Percentiles rank a stretch among this genome's conserved stretches.
These are phyloP conservation scores for Coccomyxa subellipsoidea DNA, from an alignment of 163 green algal genomes.

Conservation along the genomic window DNA sequence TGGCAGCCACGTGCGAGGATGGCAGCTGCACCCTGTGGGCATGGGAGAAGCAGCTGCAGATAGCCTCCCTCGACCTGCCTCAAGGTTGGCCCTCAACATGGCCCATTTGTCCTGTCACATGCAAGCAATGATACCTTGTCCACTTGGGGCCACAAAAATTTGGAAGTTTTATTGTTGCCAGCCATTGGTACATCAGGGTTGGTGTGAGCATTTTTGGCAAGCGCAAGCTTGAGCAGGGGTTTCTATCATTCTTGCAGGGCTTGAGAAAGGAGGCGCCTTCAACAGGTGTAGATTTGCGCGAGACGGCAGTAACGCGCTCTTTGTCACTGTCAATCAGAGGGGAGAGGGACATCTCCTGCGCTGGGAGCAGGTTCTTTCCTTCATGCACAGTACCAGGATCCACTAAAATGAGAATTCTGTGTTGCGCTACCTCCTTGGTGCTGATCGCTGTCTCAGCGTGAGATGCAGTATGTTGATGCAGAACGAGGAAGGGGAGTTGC, in stretches of 20 bases:
- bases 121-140: neutral
- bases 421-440: no score
- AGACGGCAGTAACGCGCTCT: conserved; percentile 29
- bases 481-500: conserved; percentile 27
- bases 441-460: neutral
- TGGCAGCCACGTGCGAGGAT: conserved; percentile 39
- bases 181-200: no score
- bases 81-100: conserved; percentile 15
- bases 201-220: no score
- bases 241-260: no score
- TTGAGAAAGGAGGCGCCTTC: conserved; percentile 19
- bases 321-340: conserved; percentile 33
- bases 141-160: neutral
- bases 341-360: conserved; percentile 39
- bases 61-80: conserved; percentile 32
- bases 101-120: neutral
- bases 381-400: neutral
- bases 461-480: neutral
- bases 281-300: conserved; percentile 20
- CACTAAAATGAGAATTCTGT: neutral
- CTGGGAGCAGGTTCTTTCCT: conserved; percentile 32
- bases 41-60: conserved; percentile 17
- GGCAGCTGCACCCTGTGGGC: conserved; percentile 46
- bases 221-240: no score
- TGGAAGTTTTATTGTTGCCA: neutral